Evolutionary conservation across 2,329 filamentous ascomycete species (phyloP), one percentile per base, ranked within the genome.

Genomic region (Fusarium anthophilum): DNA sequence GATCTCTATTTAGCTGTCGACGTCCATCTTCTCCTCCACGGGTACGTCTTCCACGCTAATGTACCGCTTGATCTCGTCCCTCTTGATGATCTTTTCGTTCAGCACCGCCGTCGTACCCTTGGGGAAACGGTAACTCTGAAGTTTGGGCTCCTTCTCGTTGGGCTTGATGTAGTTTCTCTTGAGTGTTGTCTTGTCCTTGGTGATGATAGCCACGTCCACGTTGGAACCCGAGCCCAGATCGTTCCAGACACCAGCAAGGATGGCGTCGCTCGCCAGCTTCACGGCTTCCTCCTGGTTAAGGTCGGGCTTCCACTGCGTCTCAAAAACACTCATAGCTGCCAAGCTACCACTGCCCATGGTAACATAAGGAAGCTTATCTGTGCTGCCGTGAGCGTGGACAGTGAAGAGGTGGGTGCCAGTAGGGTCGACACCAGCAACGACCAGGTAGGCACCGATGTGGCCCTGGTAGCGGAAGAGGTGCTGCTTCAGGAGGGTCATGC

Each of bases 401-500:
- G 97, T 99, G 88, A 97, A 99, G 72, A 99, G 92, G 80, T 98
- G 95, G 51, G 93, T 91, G 79, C 96, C 96, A 2, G 96, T 99
- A 39, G 97, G 96, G 83, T 99, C 96, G 81, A 97, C 95, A 76
- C 96, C 96, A 43, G 96, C 96, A 66, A 99, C 94, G 76, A 99
- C 96, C 66, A 99, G 92, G 85, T 99, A 99, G 74, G 96, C 96
- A 78, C 97, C 96, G 78, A 99, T 98, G 87, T 99, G 90, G 78
- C 96, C 96, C 84, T 99, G 96, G 88, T 99, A 94, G 79, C 94
- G 92, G 93, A 99, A 99, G 73, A 99, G 93, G 84, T 99, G 96
- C 87, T 99, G 96, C 89, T 99, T 99, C 76, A 99, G 92, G 88
- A 99, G 92, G 58, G 96, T 99, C 96, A 99, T 99, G 89, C 95